A percentile compares a stretch with the other conserved stretches of the same genome.
phyloP scores from a whole-genome alignment of 495 filamentous ascomycete genomes.

The Penicillium herquei region DNA sequence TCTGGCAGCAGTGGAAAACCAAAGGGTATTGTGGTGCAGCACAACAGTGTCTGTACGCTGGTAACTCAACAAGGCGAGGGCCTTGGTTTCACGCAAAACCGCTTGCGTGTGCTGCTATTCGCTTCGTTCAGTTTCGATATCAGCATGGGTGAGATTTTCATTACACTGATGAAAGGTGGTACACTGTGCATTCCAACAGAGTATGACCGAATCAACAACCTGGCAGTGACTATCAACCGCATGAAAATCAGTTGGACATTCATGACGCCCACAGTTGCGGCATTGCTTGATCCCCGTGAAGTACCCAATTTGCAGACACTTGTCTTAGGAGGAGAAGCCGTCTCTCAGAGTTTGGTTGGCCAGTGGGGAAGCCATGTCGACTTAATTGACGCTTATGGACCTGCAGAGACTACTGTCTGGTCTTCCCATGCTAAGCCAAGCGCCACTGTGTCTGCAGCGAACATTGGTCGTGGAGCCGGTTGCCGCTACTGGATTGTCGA shows the following conservation, averaged over 20 bases:
- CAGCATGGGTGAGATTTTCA: conserved; percentile 5
- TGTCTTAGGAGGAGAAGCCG: conserved; percentile 42
- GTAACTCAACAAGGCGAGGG: too few relatives aligned
- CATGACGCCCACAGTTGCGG: neutral
- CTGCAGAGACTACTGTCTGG: conserved; percentile 6
- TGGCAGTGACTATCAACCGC: neutral
- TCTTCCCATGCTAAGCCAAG: neutral
- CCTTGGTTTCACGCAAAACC: too few relatives aligned
- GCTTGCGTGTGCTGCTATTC: neutral
- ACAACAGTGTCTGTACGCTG: conserved; percentile 26
- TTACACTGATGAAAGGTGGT: conserved; percentile 3
- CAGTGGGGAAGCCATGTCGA: neutral
- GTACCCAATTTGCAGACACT: neutral
- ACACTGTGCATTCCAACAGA: conserved; percentile 6
- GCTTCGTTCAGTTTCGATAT: conserved; percentile 15
- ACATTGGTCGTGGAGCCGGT: neutral
- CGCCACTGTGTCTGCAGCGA: neutral
- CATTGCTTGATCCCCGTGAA: neutral
- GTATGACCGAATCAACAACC: neutral
- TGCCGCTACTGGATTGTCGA: conserved; percentile 49
- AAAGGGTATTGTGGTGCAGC: conserved; percentile 74
- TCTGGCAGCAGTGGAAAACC: conserved; percentile 80
- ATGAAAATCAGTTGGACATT: neutral
- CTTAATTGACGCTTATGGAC: conserved; percentile 16
- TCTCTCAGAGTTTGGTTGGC: conserved; percentile 13